Percentiles rank a stretch among this genome's conserved stretches.
Conservation (phyloP, 805 yeast genomes). For the Pachysolen tannophilus region DNA sequence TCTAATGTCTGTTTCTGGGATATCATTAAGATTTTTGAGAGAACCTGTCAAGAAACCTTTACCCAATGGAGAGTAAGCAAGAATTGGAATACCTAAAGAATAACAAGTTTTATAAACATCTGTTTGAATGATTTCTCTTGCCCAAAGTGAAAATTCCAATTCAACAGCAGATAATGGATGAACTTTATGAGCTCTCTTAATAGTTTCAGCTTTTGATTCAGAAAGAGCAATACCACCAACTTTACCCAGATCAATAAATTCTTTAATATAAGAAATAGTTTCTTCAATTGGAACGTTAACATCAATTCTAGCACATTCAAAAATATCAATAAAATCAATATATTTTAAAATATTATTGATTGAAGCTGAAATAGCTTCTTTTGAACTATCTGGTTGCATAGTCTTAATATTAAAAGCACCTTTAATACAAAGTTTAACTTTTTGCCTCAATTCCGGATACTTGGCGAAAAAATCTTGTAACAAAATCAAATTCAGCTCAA, state of each 20-base stretch:
- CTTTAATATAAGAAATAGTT: conserved; percentile 46
- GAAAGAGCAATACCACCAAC: conserved; percentile 68
- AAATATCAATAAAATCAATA: conserved; percentile 41
- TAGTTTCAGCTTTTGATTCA: conserved; percentile 59
- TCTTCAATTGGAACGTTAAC: conserved; percentile 47
- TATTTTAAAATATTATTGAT: conserved; percentile 35
- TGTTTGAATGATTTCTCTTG: conserved; percentile 50
- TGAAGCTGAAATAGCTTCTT: conserved; percentile 37
- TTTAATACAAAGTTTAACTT: conserved; percentile 58
- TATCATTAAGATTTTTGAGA: conserved; percentile 34
- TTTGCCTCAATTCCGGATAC: conserved; percentile 46
- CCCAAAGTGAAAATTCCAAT: conserved; percentile 67
- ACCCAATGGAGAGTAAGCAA: conserved; percentile 81
- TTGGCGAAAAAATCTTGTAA: conserved; percentile 49
- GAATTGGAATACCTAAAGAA: conserved; percentile 52
- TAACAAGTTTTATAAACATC: conserved; percentile 58
- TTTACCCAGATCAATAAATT: conserved; percentile 52
- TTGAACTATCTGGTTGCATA: conserved; percentile 40
- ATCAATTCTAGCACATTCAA: conserved; percentile 70
- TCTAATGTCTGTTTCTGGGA: conserved; percentile 53
- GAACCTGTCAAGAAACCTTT: conserved; percentile 70
- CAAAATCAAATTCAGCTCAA: conserved; percentile 44
- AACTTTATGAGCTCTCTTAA: conserved; percentile 47
- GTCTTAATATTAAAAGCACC: conserved; percentile 43
- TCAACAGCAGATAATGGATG: conserved; percentile 64